Conservation (phyloP, 306 rosid species). For the Trifolium subterraneum region DNA sequence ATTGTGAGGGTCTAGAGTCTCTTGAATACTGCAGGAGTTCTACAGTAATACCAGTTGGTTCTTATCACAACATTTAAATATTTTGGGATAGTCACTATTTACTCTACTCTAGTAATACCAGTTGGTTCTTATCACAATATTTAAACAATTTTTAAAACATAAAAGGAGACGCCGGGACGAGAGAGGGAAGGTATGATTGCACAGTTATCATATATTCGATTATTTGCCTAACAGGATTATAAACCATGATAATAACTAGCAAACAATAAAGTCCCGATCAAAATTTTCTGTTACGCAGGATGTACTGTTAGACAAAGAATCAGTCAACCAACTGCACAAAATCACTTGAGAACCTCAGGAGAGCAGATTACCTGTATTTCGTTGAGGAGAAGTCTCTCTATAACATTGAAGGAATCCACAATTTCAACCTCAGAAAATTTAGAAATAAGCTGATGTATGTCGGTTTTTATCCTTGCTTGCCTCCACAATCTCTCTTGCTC, state of each 20-base stretch:
- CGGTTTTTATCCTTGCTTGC: slow-evolving; percentile 76
- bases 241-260: slow-evolving; percentile 5
- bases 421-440: slow-evolving; percentile 80
- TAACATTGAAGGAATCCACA: slow-evolving; percentile 72
- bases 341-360: slow-evolving; percentile 6
- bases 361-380: slow-evolving; percentile 66
- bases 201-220: too few species aligned
- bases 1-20: not conserved
- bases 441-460: slow-evolving; percentile 65
- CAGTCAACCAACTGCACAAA: slow-evolving; percentile 28
- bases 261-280: slow-evolving; percentile 6
- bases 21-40: not conserved
- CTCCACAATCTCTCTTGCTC: slow-evolving; percentile 86
- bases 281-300: not conserved
- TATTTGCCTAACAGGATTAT: slow-evolving; percentile 19
- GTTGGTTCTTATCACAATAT: not conserved
- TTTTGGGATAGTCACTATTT: not conserved
- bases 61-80: not conserved
- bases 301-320: not conserved
- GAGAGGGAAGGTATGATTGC: too few species aligned
- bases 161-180: too few species aligned
- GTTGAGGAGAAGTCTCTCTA: slow-evolving; percentile 76
- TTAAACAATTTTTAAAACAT: slow-evolving; percentile 4
- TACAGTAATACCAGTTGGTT: not conserved
- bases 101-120: not conserved